Base-by-base conservation (phyloP, 179 eudicot species). In the Beta lomatogona region DNA sequence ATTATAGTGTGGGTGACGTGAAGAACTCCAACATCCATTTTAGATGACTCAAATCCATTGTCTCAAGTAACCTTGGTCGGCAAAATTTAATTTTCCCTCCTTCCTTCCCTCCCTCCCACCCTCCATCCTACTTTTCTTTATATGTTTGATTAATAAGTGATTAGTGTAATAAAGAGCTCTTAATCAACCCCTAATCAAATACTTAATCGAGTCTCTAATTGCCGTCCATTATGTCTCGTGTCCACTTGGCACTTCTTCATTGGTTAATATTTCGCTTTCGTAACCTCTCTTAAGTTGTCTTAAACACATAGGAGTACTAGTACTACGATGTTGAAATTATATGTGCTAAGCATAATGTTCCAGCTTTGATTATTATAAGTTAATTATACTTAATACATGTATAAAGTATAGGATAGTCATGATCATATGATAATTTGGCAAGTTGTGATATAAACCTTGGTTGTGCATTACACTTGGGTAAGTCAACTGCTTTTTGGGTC, bases 41-140 rank as follows among this genome's bases (percentile, higher is more conserved):
- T 63, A 36, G 60, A 76, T 84, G 82, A 89, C 82, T 75, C 73
- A 84, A 61, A 77, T 77, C 90, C 91, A 87, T 79, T 83, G 81
- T 86, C 83, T 28, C 92, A 92, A 89, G 93, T 79, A 91, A 93
- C 91, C 88, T 66, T 90, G 91, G 91, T 87, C 93, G 92, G 91
- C 93, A 83, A 76, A 36, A 77, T 76, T 44, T 41, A 70, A 78
- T 81, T 21, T 61, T 57, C 60, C 60, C 57, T 74, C 57, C 41
- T 53, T 52, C 61, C 45, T 36, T 5, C 53, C 82, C 65, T 25
- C 66, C 58, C 41, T 50, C 25, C 16, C 21, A 44, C 75, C 52
- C 21, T 55, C 41, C 2, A 13, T 21, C 15, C 22, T 12, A 9
- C 57, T 65, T 52, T 66, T 77, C 15, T 61, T 15, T 6, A 5